Percentiles rank a stretch among this genome's conserved stretches.
Evolutionary conservation across 2,329 filamentous ascomycete species (phyloP).

Genomic region (Monosporascus ibericus): DNA sequence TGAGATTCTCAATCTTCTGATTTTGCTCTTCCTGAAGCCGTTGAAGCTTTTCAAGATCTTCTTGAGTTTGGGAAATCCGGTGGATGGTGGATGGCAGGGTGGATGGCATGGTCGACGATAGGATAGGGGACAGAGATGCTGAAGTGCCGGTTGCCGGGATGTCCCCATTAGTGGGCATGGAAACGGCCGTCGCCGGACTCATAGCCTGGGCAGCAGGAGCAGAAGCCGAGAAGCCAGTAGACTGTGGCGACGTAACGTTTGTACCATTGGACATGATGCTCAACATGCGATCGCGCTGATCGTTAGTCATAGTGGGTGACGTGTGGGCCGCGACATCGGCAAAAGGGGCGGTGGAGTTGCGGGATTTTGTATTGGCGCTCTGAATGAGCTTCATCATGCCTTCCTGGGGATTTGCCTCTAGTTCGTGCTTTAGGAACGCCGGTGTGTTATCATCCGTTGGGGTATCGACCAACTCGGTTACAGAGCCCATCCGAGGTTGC

Average conservation of each 20-base stretch:
- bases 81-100: slow-evolving; percentile 46
- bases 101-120: slow-evolving; percentile 46
- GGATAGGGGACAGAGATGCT: slow-evolving; percentile 42
- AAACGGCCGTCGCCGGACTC: slow-evolving; percentile 9
- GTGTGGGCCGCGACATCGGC: slow-evolving; percentile 52
- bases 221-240: slow-evolving; percentile 17
- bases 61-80: slow-evolving; percentile 61
- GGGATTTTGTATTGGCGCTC: slow-evolving; percentile 51
- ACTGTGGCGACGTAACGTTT: slow-evolving; percentile 13
- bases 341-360: slow-evolving; percentile 37
- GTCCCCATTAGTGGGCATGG: slow-evolving; percentile 12
- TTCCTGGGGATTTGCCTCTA: slow-evolving; percentile 52
- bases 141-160: slow-evolving; percentile 16
- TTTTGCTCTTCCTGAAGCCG: slow-evolving; percentile 76
- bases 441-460: slow-evolving; percentile 38
- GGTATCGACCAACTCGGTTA: slow-evolving; percentile 56
- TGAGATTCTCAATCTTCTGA: slow-evolving; percentile 68
- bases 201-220: slow-evolving; percentile 15
- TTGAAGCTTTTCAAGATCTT: slow-evolving; percentile 73
- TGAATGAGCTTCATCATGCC: slow-evolving; percentile 62
- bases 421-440: slow-evolving; percentile 47
- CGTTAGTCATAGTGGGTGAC: slow-evolving; percentile 46
- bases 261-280: slow-evolving; percentile 48
- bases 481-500: slow-evolving; percentile 44
- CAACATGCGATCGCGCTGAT: slow-evolving; percentile 53